These are phyloP conservation scores for Amanita thiersii DNA, from an alignment of 768 basidiomycete genomes.

Conservation along the genomic window DNA sequence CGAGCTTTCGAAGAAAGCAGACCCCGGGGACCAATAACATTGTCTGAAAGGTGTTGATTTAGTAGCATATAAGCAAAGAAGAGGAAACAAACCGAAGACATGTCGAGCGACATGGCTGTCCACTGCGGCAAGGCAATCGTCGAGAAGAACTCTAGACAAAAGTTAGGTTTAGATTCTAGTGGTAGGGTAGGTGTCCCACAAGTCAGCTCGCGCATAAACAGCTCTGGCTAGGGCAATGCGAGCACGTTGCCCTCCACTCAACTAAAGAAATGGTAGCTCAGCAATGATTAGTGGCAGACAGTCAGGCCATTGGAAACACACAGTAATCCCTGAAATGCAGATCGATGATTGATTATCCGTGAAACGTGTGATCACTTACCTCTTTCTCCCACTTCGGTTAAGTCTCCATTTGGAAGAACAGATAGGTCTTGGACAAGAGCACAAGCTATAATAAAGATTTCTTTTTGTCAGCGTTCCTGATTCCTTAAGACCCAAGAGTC, in stretches of 20 bases:
- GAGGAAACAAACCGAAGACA: constrained; percentile 52
- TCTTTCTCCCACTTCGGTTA: constrained; percentile 83
- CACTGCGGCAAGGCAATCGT: constrained; percentile 84
- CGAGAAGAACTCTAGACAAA: constrained; percentile 55
- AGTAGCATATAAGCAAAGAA: background rate
- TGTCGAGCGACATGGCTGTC: constrained; percentile 87
- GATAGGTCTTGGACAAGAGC: constrained; percentile 78
- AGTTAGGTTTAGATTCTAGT: background rate
- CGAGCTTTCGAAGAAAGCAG: constrained; percentile 78
- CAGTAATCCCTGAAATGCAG: constrained; percentile 41
- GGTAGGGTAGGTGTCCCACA: too few species aligned
- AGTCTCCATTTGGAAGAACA: constrained; percentile 72
- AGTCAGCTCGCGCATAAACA: constrained; percentile 86
- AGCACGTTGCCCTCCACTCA: constrained; percentile 82
- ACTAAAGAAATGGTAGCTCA: constrained; percentile 26
- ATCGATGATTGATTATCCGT: background rate
- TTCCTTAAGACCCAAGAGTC: background rate
- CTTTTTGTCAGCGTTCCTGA: too few species aligned
- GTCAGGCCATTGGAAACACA: constrained; percentile 21
- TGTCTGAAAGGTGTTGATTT: constrained; percentile 34
- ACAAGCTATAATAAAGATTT: constrained; percentile 61
- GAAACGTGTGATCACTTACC: constrained; percentile 28
- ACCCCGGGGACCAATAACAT: constrained; percentile 82
- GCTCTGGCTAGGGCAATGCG: constrained; percentile 80
- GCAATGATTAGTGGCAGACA: background rate